Conservation (phyloP, 2,329 filamentous ascomycete species). For the Pyricularia pennisetigena region DNA sequence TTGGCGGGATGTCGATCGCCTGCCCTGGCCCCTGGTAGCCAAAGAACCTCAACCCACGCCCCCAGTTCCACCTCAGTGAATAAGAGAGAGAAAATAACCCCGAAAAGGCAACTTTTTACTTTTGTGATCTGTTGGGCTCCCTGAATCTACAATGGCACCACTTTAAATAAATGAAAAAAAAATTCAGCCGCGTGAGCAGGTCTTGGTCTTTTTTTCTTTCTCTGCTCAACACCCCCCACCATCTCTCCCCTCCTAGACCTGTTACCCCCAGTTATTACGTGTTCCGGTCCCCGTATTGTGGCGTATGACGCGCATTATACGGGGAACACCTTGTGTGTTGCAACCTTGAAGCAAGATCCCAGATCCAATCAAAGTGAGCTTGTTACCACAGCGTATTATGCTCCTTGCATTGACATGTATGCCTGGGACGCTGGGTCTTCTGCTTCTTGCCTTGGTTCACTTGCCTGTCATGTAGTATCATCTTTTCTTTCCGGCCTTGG, state of each 20-base stretch:
- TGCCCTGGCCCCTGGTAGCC: not conserved
- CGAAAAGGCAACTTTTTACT: not conserved
- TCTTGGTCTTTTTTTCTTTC: not conserved
- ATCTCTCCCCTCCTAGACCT: not conserved
- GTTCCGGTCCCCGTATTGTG: not conserved
- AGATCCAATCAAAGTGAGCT: too few species aligned
- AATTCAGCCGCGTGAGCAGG: not conserved
- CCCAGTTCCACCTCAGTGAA: not conserved
- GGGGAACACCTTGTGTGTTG: not conserved
- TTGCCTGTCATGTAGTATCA: too few species aligned
- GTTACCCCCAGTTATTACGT: not conserved
- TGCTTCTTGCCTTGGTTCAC: too few species aligned
- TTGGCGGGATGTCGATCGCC: not conserved
- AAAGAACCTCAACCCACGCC: not conserved
- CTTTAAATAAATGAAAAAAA: not conserved
- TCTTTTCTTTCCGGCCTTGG: too few species aligned
- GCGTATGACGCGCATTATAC: not conserved
- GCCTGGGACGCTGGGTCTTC: too few species aligned
- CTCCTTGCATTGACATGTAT: too few species aligned
- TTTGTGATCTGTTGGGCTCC: not conserved
- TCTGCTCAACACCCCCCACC: not conserved
- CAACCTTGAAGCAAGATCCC: not conserved
- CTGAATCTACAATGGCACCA: not conserved
- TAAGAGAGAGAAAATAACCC: too few species aligned
- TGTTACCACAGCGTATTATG: too few species aligned